A percentile compares a stretch with the other conserved stretches of the same genome.
phyloP scores from a whole-genome alignment of 495 filamentous ascomycete species.

The Tuber aestivum region DNA sequence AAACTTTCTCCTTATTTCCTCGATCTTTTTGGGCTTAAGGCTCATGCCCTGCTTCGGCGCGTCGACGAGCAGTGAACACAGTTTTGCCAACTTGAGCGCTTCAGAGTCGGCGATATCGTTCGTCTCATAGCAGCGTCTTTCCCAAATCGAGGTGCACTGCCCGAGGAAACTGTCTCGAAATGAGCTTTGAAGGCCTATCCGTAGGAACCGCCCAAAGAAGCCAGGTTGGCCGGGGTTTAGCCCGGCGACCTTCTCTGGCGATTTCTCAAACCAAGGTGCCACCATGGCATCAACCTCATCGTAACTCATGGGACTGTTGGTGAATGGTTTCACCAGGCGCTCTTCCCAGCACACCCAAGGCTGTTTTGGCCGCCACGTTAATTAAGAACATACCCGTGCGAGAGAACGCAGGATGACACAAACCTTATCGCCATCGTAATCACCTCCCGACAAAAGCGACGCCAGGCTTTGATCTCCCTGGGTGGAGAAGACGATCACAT shows the following conservation, averaged over 20 bases:
- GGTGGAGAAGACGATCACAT: conserved; percentile 79
- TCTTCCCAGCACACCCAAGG: conserved; percentile 87
- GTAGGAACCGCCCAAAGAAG: conserved; percentile 56
- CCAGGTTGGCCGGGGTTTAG: conserved; percentile 51
- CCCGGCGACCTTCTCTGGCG: conserved; percentile 29
- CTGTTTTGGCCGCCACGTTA: conserved; percentile 6
- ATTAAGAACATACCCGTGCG: not conserved
- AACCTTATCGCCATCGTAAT: conserved; percentile 85
- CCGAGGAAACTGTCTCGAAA: conserved; percentile 63
- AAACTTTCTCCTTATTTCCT: conserved; percentile 44
- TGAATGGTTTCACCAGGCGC: conserved; percentile 65
- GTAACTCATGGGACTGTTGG: conserved; percentile 55
- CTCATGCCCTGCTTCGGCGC: conserved; percentile 68
- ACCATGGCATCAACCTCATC: conserved; percentile 52
- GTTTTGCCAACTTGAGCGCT: conserved; percentile 57
- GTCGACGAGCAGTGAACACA: conserved; percentile 77
- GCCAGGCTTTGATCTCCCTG: conserved; percentile 67
- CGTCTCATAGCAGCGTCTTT: conserved; percentile 59
- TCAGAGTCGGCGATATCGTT: conserved; percentile 52
- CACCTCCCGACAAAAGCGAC: conserved; percentile 78
- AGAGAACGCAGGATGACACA: conserved; percentile 4
- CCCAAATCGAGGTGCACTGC: conserved; percentile 67
- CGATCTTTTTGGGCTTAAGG: conserved; percentile 49
- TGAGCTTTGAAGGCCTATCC: conserved; percentile 23
- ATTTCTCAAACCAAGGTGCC: conserved; percentile 54